A percentile compares a stretch with the other conserved stretches of the same genome.
phyloP scores from a whole-genome alignment of 305 asterid species.

The Solanum hybrid region DNA sequence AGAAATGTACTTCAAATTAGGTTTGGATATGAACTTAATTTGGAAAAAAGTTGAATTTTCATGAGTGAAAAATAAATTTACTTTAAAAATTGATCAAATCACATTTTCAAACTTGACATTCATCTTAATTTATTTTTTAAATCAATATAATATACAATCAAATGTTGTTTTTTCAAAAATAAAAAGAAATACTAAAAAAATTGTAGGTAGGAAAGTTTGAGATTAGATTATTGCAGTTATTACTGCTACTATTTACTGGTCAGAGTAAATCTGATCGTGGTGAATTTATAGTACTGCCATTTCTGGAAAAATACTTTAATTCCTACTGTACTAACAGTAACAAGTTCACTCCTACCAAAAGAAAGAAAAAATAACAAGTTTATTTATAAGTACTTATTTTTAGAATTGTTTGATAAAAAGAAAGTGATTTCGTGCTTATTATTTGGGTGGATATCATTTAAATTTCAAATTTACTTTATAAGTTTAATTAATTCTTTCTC shows the following conservation, averaged over 20 bases:
- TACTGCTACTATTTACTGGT: not conserved
- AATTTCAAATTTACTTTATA: not conserved
- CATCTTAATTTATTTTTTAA: not conserved
- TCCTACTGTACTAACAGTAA: not conserved
- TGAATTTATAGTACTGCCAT: not conserved
- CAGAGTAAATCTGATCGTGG: not conserved
- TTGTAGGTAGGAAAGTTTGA: not conserved
- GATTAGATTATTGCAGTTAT: not conserved
- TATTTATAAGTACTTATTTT: not conserved
- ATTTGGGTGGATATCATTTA: not conserved
- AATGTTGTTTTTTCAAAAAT: not conserved
- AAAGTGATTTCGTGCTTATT: not conserved
- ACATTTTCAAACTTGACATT: not conserved
- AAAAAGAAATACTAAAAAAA: not conserved
- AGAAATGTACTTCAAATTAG: not conserved
- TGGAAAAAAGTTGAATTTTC: not conserved
- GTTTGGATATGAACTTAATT: not conserved
- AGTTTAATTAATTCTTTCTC: not conserved
- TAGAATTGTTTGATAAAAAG: not conserved
- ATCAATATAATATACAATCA: not conserved
- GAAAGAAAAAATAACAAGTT: not conserved
- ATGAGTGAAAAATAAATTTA: not conserved
- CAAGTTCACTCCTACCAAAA: not conserved
- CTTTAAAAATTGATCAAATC: not conserved
- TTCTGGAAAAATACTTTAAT: not conserved